Percentiles rank a stretch among this genome's conserved stretches.
phyloP scores from a whole-genome alignment of 768 basidiomycete species.

The Podaxis sp. region DNA sequence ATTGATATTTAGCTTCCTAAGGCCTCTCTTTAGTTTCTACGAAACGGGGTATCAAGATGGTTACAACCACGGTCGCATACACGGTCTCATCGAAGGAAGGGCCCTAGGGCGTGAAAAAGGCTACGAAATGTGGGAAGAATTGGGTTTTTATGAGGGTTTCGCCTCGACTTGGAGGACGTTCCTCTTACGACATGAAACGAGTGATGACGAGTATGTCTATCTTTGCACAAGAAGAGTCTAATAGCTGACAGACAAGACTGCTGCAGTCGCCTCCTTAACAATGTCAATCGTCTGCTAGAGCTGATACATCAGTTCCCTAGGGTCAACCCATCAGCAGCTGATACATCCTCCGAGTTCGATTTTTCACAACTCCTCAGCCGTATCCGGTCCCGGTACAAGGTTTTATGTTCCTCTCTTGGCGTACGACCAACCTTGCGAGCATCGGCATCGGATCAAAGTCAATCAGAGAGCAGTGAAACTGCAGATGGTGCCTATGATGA shows the following conservation, averaged over 20 bases:
- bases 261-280: slow-evolving; percentile 51
- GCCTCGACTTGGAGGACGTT: slow-evolving; percentile 51
- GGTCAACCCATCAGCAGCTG: slow-evolving; percentile 57
- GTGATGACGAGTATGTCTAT: neutral
- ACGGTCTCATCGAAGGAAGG: slow-evolving; percentile 88
- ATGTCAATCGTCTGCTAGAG: slow-evolving; percentile 65
- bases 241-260: neutral
- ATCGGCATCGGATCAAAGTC: slow-evolving; percentile 17
- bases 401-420: slow-evolving; percentile 79
- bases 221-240: neutral
- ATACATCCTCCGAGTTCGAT: slow-evolving; percentile 52
- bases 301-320: slow-evolving; percentile 74
- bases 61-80: slow-evolving; percentile 64
- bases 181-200: slow-evolving; percentile 17
- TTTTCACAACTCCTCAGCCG: slow-evolving; percentile 69
- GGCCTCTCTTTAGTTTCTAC: slow-evolving; percentile 57
- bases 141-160: slow-evolving; percentile 87
- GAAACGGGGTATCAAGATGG: slow-evolving; percentile 75
- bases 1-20: neutral
- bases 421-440: slow-evolving; percentile 43
- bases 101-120: slow-evolving; percentile 86
- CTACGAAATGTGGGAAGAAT: slow-evolving; percentile 96
- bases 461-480: neutral
- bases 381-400: slow-evolving; percentile 84
- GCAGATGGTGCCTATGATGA: neutral